A percentile compares a stretch with the other conserved stretches of the same genome.
Conservation (phyloP, 2,329 filamentous ascomycete genomes). For the Aspergillus unguis region DNA sequence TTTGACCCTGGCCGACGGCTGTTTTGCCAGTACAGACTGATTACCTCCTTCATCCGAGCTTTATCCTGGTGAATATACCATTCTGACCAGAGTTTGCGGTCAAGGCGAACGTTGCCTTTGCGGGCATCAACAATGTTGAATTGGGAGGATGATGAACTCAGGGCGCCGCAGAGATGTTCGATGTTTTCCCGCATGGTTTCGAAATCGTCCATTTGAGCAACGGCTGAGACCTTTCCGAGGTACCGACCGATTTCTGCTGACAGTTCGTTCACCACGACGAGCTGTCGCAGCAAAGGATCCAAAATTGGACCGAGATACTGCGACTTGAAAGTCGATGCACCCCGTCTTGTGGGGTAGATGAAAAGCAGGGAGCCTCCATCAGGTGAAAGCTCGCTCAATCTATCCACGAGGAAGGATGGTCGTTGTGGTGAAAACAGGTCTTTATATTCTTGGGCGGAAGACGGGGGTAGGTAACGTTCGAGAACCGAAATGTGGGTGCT, state of each 20-base stretch:
- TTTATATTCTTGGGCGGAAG: constrained; percentile 55
- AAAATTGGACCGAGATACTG: constrained; percentile 60
- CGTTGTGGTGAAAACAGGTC: constrained; percentile 56
- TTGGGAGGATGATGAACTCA: constrained; percentile 38
- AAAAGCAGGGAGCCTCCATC: constrained; percentile 58
- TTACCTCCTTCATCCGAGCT: constrained; percentile 53
- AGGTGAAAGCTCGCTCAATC: constrained; percentile 57
- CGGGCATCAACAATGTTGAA: constrained; percentile 51
- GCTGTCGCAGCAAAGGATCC: constrained; percentile 58
- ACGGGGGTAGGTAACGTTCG: constrained; percentile 64
- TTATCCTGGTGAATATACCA: constrained; percentile 67
- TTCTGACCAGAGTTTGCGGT: constrained; percentile 56
- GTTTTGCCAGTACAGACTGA: constrained; percentile 43
- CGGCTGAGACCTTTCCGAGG: constrained; percentile 54
- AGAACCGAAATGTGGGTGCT: constrained; percentile 60
- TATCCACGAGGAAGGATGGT: constrained; percentile 59
- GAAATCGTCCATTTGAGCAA: constrained; percentile 55
- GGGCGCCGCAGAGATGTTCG: constrained; percentile 36
- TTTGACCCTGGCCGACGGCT: constrained; percentile 34
- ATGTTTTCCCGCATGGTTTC: constrained; percentile 47
- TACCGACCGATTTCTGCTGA: constrained; percentile 55
- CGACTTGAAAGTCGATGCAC: constrained; percentile 57
- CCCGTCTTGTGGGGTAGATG: constrained; percentile 59
- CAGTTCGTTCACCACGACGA: constrained; percentile 58
- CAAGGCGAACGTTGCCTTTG: constrained; percentile 50